Evolutionary conservation across 2,329 filamentous ascomycete genomes (phyloP), one percentile per base, ranked within the genome.

Genomic region (Penicillium occitanis): DNA sequence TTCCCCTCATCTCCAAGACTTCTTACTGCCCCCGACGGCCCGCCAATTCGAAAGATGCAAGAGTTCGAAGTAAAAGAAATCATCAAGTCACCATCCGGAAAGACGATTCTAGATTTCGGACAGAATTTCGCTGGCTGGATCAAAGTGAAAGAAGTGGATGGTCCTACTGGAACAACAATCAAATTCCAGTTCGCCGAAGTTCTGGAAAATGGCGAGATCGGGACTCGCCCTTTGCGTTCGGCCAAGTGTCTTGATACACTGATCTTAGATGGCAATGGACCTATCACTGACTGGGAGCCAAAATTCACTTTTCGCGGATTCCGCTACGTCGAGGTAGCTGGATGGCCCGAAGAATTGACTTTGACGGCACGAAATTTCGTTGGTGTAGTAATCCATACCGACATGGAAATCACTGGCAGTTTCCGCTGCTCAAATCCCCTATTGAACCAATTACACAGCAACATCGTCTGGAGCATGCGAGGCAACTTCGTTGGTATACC

Each of bases 401-500:
- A 87, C 66, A 80, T 87, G 78, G 72, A 77, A 63, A 75, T 78
- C 17, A 83, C 75, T 0, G 84, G 85, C 0, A 77, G 70, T 60
- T 87, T 87, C 63, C 71, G 79, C 13, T 86, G 82, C 66, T 87
- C 85, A 0, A 73, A 88, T 61, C 59, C 48, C 1, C 69, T 7
- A 0, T 67, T 87, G 17, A 87, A 86, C 68, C 75, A 82, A 61
- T 79, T 88, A 4, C 81, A 87, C 66, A 65, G 79, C 0, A 88
- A 88, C 64, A 79, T 85, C 0, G 70, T 79, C 35, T 87, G 86
- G 86, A 82, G 81, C 3, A 86, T 87, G 81, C 79, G 80, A 50
- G 85, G 84, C 0, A 88, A 88, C 69, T 87, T 88, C 67, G 70
- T 87, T 3, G 81, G 79, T 0, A 75, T 88, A 0, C 85, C 85